Evolutionary conservation across 1,284 basidiomycete species (phyloP), one percentile per base, ranked within the genome.

Genomic region (Ceratobasidium sp.): DNA sequence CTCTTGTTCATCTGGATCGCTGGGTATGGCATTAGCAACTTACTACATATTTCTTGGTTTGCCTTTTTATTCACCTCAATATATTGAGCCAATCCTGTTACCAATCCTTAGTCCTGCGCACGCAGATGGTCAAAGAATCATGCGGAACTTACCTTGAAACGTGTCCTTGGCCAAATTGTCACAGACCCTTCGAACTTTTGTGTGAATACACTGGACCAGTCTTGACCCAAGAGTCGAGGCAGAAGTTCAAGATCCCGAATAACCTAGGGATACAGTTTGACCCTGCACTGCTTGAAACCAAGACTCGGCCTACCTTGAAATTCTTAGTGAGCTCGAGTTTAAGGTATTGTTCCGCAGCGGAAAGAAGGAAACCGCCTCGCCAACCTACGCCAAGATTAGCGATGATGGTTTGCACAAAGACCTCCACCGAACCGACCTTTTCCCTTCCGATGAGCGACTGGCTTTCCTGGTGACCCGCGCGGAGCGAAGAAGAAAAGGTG

Each of bases 401-500:
- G 22, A 19, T 79, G 48, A 29, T 34, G 53, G 14, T 34, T 4
- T 11, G 11, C 37, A 39, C 37, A 11, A 43, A 74, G 29, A 19
- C 80, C 80, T 16, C 14, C 14, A 29, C 51, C 5, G 69, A 14
- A 41, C 78, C 49, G 76, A 90, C 92, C 96, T 88, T 95, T 96
- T 73, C 94, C 94, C 81, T 92, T 94, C 16, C 94, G 86, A 81
- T 96, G 95, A 6, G 94, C 93, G 0, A 98, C 96, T 0, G 96
- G 96, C 79, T 91, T 91, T 34, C 97, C 97, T 2, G 96, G 95
- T 0, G 95, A 95, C 3, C 97, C 97, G 78, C 94, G 87, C 37
- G 95, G 93, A 0, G 95, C 95, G 80, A 98, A 98, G 84, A 98
- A 97, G 84, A 99, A 99, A n/a, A 98, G 80, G 82, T 98, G 97